A percentile compares a stretch with the other conserved stretches of the same genome.
Evolutionary conservation across 2,329 filamentous ascomycete genomes (phyloP).

Genomic region (Erysiphe pisi): DNA sequence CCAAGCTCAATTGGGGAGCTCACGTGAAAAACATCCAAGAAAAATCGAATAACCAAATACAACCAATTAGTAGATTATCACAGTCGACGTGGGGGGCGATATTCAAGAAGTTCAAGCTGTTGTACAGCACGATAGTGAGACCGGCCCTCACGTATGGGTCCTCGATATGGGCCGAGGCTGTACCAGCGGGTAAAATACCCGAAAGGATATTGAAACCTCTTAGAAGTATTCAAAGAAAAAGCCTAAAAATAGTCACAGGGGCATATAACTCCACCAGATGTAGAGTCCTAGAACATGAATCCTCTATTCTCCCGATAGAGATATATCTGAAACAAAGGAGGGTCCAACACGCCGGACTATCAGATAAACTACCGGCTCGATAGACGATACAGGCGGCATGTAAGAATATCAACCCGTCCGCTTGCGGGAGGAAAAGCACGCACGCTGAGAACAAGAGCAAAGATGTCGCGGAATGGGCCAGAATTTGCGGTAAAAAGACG

Average conservation of each 20-base stretch:
- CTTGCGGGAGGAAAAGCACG: background rate
- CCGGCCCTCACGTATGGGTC: too few relatives aligned
- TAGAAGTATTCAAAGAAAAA: too few relatives aligned
- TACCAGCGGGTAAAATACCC: too few relatives aligned
- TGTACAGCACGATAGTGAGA: too few relatives aligned
- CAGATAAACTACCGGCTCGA: slow-evolving; percentile 14
- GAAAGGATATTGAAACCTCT: too few relatives aligned
- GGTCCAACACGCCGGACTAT: background rate
- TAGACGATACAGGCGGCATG: background rate
- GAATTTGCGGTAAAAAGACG: background rate
- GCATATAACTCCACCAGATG: slow-evolving; percentile 12
- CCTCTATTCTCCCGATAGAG: slow-evolving; percentile 8
- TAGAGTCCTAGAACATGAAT: slow-evolving; percentile 2
- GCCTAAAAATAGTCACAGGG: background rate
- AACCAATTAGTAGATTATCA: too few relatives aligned
- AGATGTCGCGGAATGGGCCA: background rate
- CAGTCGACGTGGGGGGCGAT: too few relatives aligned
- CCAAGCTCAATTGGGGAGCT: too few relatives aligned
- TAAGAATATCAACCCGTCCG: background rate
- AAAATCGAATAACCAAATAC: too few relatives aligned
- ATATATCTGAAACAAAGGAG: slow-evolving; percentile 22
- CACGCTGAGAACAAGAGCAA: background rate
- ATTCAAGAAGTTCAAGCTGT: too few relatives aligned
- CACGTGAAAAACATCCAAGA: background rate
- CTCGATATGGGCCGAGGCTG: too few relatives aligned